Conservation (phyloP, 2,329 filamentous ascomycete genomes). For the Cytospora schulzeri region DNA sequence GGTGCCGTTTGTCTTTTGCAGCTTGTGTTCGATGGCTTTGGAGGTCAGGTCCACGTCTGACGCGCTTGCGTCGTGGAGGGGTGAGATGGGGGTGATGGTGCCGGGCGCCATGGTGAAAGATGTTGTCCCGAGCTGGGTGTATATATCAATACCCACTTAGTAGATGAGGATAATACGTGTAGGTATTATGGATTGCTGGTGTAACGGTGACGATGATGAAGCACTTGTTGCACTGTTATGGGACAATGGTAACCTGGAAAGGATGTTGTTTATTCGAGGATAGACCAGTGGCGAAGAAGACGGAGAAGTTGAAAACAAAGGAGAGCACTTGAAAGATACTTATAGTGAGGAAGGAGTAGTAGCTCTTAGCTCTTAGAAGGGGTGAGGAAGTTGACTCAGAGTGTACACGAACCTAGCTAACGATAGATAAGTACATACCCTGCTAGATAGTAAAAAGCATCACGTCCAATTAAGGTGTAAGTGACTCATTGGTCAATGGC, state of each 20-base stretch:
- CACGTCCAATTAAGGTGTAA: conserved; percentile 15
- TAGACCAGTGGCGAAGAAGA: not conserved
- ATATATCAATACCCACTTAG: no score
- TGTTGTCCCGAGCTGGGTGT: not conserved
- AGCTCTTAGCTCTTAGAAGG: conserved; percentile 13
- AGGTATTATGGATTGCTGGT: not conserved
- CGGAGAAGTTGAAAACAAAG: conserved; percentile 1
- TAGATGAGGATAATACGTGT: not conserved
- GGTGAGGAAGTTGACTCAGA: not conserved
- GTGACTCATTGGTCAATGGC: conserved; percentile 32
- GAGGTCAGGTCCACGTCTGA: conserved; percentile 56
- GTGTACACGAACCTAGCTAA: not conserved
- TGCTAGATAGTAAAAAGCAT: not conserved
- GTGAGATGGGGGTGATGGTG: conserved; percentile 32
- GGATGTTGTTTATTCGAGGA: not conserved
- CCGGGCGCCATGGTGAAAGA: conserved; percentile 34
- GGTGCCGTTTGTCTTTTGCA: conserved; percentile 37
- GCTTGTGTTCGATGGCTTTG: conserved; percentile 54
- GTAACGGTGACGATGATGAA: not conserved
- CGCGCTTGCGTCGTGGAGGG: conserved; percentile 43
- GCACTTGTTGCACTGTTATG: not conserved
- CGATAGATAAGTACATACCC: not conserved
- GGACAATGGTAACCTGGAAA: not conserved
- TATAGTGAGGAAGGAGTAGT: conserved; percentile 6
- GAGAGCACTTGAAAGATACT: conserved; percentile 1